A percentile compares a stretch with the other conserved stretches of the same genome.
These are phyloP conservation scores for Aspergillus affinis DNA, from an alignment of 495 filamentous ascomycete genomes.

Conservation along the genomic window DNA sequence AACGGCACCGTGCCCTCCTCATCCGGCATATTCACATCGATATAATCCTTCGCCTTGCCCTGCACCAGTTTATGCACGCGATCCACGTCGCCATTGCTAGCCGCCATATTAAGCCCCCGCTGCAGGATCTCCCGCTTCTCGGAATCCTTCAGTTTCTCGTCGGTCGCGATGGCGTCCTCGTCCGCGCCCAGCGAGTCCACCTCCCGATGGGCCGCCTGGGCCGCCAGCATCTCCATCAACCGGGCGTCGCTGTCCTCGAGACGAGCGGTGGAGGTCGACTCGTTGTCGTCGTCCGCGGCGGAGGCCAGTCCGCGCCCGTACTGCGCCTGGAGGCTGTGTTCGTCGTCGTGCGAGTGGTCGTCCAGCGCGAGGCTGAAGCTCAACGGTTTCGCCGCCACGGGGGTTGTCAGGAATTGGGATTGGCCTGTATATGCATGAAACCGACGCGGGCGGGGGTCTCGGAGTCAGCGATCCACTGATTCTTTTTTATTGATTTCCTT, in stretches of 20 bases:
- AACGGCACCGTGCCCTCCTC: constrained; percentile 93
- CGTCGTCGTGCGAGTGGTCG: constrained; percentile 55
- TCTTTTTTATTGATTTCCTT: neutral
- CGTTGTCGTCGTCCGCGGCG: constrained; percentile 58
- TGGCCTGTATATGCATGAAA: constrained; percentile 59
- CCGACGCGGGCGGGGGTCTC: neutral
- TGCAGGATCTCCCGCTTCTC: constrained; percentile 83
- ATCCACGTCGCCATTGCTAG: constrained; percentile 91
- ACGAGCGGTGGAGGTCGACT: constrained; percentile 56
- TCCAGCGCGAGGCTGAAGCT: constrained; percentile 83
- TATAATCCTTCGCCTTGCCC: constrained; percentile 70
- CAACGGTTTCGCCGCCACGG: constrained; percentile 77
- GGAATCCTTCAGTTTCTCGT: constrained; percentile 68
- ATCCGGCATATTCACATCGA: constrained; percentile 89
- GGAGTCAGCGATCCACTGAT: neutral
- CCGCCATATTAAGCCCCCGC: constrained; percentile 88
- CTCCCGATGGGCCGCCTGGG: constrained; percentile 79
- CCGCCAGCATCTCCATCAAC: constrained; percentile 93
- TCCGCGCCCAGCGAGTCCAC: constrained; percentile 70
- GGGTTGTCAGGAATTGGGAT: constrained; percentile 88
- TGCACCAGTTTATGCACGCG: constrained; percentile 73
- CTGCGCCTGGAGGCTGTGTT: constrained; percentile 38
- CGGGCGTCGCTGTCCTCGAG: constrained; percentile 81
- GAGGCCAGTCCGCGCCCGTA: constrained; percentile 37
- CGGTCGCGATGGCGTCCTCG: constrained; percentile 72